These are phyloP conservation scores for Phytophthora multivora DNA, from an alignment of 352 stramenopile genomes.

Conservation along the genomic window DNA sequence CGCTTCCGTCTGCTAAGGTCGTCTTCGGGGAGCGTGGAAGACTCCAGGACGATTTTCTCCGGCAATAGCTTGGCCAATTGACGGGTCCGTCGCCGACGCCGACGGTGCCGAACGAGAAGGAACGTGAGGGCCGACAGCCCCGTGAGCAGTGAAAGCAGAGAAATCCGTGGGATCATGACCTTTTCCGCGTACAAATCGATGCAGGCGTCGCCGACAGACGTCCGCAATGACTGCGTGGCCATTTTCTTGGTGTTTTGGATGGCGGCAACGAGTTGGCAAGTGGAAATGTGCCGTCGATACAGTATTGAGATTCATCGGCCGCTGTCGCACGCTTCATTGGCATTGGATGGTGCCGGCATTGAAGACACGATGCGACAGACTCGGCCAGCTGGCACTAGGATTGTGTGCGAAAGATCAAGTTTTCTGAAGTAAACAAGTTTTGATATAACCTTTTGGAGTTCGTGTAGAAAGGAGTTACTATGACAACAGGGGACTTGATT, in stretches of 20 bases:
- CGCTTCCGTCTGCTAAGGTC: conserved; percentile 15
- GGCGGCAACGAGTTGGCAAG: too few species aligned
- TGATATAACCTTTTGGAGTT: background rate
- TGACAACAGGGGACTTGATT: too few species aligned
- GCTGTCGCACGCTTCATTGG: conserved; percentile 18
- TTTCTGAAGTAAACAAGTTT: conserved; percentile 8
- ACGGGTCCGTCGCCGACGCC: conserved; percentile 10
- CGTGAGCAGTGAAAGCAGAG: conserved; percentile 34
- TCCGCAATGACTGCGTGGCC: conserved; percentile 18
- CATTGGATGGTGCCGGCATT: conserved; percentile 4
- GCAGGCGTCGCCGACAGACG: conserved; percentile 30
- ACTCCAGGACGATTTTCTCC: conserved; percentile 22
- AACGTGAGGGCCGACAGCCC: conserved; percentile 16
- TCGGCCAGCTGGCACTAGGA: background rate
- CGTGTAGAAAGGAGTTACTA: background rate
- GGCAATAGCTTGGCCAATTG: conserved; percentile 21
- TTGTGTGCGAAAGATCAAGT: conserved; percentile 14
- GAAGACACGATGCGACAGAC: conserved; percentile 4
- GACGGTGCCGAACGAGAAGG: conserved; percentile 14
- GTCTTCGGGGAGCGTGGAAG: background rate
- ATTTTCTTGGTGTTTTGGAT: background rate
- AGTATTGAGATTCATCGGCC: too few species aligned
- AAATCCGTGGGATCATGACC: conserved; percentile 49
- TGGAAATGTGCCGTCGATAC: too few species aligned
- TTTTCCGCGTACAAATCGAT: conserved; percentile 49